Evolutionary conservation across 768 basidiomycete species (phyloP), one percentile per base, ranked within the genome.

Genomic region (Filobasidium wieringae): DNA sequence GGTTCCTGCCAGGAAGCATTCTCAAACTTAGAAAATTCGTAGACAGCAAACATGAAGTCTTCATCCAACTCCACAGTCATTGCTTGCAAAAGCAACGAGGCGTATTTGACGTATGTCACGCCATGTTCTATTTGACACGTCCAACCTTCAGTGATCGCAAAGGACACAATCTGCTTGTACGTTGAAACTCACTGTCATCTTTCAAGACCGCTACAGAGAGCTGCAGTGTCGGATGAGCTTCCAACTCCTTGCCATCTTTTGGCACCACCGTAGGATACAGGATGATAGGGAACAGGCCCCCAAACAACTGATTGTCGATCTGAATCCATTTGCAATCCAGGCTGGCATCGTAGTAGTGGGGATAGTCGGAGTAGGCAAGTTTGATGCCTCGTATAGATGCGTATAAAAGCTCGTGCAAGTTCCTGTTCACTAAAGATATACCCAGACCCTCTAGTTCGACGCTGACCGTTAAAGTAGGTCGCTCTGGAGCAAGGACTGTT

Each of bases 81-180:
- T 2, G 92, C 88, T 70, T 99, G 95, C 15, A 99, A 77, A 14
- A 99, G 76, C 52, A 97, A 81, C 1, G 92, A 92, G 54, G 88
- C 93, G 68, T 97, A 97, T 75, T 97, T 97, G 77, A 99, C 80
- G 72, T 95, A 97, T n/a, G 89, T 74, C 8, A 99, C 95, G 17
- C 95, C 95, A 63, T 97, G 95, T n/a, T 85, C 95, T 99, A 50
- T 1, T n/a, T 2, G 19, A 37, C 15, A 51, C 19, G 29, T 11
- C n/a, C 22, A 30, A 19, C 31, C 14, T 31, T 52, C 32, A 19
- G 31, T 19, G 6, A 49, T 14, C 14, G 24, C n/a, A 27, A 27
- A 1, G 2, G 32, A n/a, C n/a, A n/a, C 7, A 14, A 40, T 66
- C 62, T 66, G 63, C 53, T n/a, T 6, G 9, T 32, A 15, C 14